Evolutionary conservation across 257 asterid genomes (phyloP), one percentile per base, ranked within the genome.

Genomic region (Phtheirospermum japonicum): DNA sequence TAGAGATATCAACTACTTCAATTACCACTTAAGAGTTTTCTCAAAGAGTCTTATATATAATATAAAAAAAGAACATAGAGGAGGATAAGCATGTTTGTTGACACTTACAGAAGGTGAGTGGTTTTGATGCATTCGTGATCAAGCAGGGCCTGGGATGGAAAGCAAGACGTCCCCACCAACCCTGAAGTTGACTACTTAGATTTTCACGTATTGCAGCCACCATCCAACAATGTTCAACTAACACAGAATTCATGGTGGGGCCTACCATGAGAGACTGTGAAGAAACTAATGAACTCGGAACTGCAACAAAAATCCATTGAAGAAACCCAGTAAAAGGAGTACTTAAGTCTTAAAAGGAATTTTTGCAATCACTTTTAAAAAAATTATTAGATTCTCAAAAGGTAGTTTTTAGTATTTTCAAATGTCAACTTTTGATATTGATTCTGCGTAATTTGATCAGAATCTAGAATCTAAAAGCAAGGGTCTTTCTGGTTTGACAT

Each of bases 131-230:
- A 70, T 33, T 74, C 20, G 70, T 59, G 45, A 34, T 61, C 75
- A 71, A 68, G 66, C 64, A 48, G 54, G 67, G 76, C 63, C 51
- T 46, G 1, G 84, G 82, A 61, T 20, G 68, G 74, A 77, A 77
- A 45, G 65, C 84, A 59, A 83, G 79, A 51, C 80, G 69, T 36
- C 82, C 82, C 84, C 80, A 77, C 89, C 84, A 83, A 45, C 85
- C 85, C 39, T 32, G 61, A 13, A 79, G 64, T 61, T 71, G 66
- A 56, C 39, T 43, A 60, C 63, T 66, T 55, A 79, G 51, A 56
- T 71, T 67, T 56, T 66, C 71, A 56, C 53, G 52, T 43, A 66
- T 10, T 18, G 76, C 70, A 52, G 69, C 67, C 0, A 6, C 31
- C 52, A 59, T 54, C 83, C 78, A 77, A 40, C 71, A 52, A 62